Base-by-base conservation (phyloP, 1,139 yeast genomes). In the Candida sanyaensis region DNA sequence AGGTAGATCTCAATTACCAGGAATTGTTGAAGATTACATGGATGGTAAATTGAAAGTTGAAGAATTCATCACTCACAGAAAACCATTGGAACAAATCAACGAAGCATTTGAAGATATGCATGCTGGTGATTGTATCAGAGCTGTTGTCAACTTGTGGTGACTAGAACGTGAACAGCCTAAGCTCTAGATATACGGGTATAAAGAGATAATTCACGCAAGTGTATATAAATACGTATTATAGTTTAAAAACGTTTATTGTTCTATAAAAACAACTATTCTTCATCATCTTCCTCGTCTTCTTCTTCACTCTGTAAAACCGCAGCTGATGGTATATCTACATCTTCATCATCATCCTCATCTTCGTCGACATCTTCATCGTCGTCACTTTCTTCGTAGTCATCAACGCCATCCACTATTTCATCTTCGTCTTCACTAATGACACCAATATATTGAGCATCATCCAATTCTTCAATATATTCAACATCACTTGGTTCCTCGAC, bases 1-100 rank as follows among this genome's bases (percentile, higher is more conserved):
- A 77, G 99, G 99, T 65, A 87, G 98, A 77, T 66, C 96, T 42
- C 97, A 93, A 76, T 82, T 93, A 75, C 97, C 97, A 46, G 91
- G 86, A 21, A 78, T 92, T 53, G 96, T 93, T 49, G 85, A 90
- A 51, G 92, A 88, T 66, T 93, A 92, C 71, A 70, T 88, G 76
- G 70, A 74, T 37, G 97, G 97, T 57, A 80, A 78, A 59, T 79
- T 93, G 64, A 90, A 88, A 77, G 96, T 95, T 52, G 97, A 92
- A 62, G 97, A 93, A 66, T 93, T 90, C 69, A 88, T 93, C 64
- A 93, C 99, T 41, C 96, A 91, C 77, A 84, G 88, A 73, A 92
- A 86, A 66, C 74, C 83, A 40, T 81, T 93, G 66, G 81, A 75
- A 30, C 80, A 85, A 47, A 91, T 93, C 69, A 92, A 92, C 75